Evolutionary conservation across 2,329 filamentous ascomycete species (phyloP).

Genomic region (Sporothrix globosa): DNA sequence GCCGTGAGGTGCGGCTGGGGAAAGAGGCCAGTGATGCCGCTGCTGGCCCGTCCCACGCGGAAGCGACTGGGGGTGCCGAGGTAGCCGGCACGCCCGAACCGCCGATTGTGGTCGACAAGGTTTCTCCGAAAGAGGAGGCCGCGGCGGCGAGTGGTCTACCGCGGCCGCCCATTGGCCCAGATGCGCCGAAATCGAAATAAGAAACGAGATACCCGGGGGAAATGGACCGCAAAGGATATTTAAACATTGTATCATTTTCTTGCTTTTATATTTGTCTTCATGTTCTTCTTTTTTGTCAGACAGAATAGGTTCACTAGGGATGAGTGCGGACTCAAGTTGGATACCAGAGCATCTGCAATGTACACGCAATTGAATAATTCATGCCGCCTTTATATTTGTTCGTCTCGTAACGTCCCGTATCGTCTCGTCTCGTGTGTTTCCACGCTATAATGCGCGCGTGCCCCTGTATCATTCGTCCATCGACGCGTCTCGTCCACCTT

Average conservation of each 20-base stretch:
- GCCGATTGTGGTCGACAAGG: slow-evolving; percentile 23
- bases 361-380: slow-evolving; percentile 1
- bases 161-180: slow-evolving; percentile 32
- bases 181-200: slow-evolving; percentile 20
- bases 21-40: slow-evolving; percentile 44
- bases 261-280: not conserved
- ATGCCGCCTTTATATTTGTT: not conserved
- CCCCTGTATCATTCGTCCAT: slow-evolving; percentile 31
- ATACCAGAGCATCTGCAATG: not conserved
- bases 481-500: slow-evolving; percentile 27
- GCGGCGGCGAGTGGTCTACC: not conserved
- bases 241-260: not conserved
- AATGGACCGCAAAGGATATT: not conserved
- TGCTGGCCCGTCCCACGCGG: not conserved
- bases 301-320: not conserved
- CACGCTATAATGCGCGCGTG: not conserved
- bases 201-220: not conserved
- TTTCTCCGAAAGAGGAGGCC: slow-evolving; percentile 1
- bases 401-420: not conserved
- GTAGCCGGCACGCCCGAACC: not conserved
- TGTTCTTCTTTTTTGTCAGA: not conserved
- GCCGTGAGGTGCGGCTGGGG: slow-evolving; percentile 76
- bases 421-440: not conserved
- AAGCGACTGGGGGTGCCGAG: not conserved
- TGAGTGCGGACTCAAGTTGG: not conserved